phyloP scores from a whole-genome alignment of 2,329 filamentous ascomycete species.

The Botryotinia narcissicola region DNA sequence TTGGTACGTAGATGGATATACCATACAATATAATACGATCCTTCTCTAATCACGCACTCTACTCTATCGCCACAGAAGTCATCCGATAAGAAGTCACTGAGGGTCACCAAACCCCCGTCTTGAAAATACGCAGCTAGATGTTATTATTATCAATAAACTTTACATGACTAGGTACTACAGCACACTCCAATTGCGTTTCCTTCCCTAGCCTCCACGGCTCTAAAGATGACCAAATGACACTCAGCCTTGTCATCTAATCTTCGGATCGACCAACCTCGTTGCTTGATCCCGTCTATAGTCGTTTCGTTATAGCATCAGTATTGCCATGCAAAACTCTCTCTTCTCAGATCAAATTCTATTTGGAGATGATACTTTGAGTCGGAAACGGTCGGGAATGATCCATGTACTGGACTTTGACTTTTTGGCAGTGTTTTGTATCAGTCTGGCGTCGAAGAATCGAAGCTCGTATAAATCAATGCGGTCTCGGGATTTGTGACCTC shows the following conservation, averaged over 20 bases:
- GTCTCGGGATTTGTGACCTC: too few relatives aligned
- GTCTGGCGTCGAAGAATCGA: too few relatives aligned
- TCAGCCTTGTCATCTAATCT: background rate
- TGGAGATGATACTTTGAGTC: background rate
- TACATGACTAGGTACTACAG: too few relatives aligned
- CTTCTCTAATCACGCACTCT: background rate
- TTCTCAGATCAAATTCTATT: too few relatives aligned
- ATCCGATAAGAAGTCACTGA: rapidly evolving
- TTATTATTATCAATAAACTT: too few relatives aligned
- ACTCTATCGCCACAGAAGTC: background rate
- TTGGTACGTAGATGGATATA: background rate
- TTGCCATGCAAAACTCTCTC: background rate
- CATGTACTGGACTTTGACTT: background rate
- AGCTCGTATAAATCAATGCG: background rate
- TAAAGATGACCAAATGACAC: background rate
- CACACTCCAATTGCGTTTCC: too few relatives aligned
- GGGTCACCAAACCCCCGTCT: background rate
- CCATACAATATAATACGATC: background rate
- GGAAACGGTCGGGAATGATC: background rate
- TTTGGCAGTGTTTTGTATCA: background rate
- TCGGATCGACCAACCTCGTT: background rate
- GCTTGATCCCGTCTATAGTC: too few relatives aligned
- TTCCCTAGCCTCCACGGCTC: too few relatives aligned
- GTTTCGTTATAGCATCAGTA: background rate
- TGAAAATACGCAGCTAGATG: background rate